A percentile compares a stretch with the other conserved stretches of the same genome.
Conservation (phyloP, 164 flowering plant species). For the Magnolia changhungtana region DNA sequence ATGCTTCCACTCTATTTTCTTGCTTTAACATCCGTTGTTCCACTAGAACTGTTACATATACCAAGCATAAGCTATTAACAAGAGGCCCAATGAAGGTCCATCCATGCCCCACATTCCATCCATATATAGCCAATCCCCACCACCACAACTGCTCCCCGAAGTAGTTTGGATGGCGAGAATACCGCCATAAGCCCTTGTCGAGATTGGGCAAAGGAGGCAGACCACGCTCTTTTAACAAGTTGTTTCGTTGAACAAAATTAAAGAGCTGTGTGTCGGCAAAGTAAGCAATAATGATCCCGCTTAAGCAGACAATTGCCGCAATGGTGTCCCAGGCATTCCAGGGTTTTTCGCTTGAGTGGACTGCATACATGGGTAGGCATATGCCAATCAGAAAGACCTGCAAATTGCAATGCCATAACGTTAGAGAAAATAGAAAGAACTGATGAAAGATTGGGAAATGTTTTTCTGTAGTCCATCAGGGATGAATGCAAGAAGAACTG, state of each 20-base stretch:
- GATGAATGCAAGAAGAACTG: neutral
- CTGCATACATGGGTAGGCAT: slow-evolving; percentile 67
- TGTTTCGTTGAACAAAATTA: slow-evolving; percentile 53
- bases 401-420: neutral
- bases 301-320: slow-evolving; percentile 45
- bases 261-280: slow-evolving; percentile 83
- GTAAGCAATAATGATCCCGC: slow-evolving; percentile 64
- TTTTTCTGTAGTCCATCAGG: neutral
- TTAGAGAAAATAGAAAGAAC: neutral
- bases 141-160: slow-evolving; percentile 99
- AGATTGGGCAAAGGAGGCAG: slow-evolving; percentile 46
- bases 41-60: slow-evolving; percentile 77
- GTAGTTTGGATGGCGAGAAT: slow-evolving; percentile 90
- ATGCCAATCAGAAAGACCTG: slow-evolving; percentile 80
- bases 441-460: neutral
- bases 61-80: slow-evolving; percentile 65
- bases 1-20: slow-evolving; percentile 67
- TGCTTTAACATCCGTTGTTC: slow-evolving; percentile 75
- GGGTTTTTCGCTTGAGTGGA: slow-evolving; percentile 56
- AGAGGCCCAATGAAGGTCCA: slow-evolving; percentile 79
- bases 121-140: slow-evolving; percentile 88
- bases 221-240: slow-evolving; percentile 44
- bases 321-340: slow-evolving; percentile 66
- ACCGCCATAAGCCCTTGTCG: slow-evolving; percentile 75
- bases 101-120: slow-evolving; percentile 71